Evolutionary conservation across 768 basidiomycete species (phyloP).

Genomic region (Hericium erinaceus): DNA sequence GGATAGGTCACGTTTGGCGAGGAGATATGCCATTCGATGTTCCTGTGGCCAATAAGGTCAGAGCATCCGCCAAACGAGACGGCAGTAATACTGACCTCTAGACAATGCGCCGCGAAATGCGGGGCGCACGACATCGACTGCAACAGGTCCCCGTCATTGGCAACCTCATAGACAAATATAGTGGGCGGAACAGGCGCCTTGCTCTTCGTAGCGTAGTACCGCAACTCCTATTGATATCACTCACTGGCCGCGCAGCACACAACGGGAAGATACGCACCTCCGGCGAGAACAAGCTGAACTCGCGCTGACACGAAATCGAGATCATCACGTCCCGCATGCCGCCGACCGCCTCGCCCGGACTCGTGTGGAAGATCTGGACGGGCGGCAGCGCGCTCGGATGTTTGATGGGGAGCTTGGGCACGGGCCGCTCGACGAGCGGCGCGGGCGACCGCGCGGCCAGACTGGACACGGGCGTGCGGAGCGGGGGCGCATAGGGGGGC

Average conservation of each 20-base stretch:
- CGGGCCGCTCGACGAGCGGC: neutral
- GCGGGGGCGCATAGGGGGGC: neutral
- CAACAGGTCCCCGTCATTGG: slow-evolving; percentile 19
- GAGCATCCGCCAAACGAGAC: neutral
- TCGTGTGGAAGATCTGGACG: neutral
- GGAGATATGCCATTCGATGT: slow-evolving; percentile 37
- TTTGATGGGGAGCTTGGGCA: neutral
- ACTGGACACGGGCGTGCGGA: no score
- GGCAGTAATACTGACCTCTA: slow-evolving; percentile 31
- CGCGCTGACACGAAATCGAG: neutral
- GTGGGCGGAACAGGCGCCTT: slow-evolving; percentile 20
- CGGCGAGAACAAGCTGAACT: neutral
- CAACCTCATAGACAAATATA: neutral
- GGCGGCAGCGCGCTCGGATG: neutral
- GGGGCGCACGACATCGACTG: slow-evolving; percentile 30
- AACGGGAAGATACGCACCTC: neutral
- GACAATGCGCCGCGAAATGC: slow-evolving; percentile 33
- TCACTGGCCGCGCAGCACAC: neutral
- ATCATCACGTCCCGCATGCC: neutral
- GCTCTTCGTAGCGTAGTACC: neutral
- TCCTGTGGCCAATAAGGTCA: slow-evolving; percentile 28
- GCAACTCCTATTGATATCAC: neutral
- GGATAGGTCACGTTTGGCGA: slow-evolving; percentile 35
- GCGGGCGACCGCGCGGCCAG: no score
- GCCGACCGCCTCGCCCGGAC: neutral